Evolutionary conservation across 106 monocot genomes (phyloP).

Genomic region (Cymbidium sinense): DNA sequence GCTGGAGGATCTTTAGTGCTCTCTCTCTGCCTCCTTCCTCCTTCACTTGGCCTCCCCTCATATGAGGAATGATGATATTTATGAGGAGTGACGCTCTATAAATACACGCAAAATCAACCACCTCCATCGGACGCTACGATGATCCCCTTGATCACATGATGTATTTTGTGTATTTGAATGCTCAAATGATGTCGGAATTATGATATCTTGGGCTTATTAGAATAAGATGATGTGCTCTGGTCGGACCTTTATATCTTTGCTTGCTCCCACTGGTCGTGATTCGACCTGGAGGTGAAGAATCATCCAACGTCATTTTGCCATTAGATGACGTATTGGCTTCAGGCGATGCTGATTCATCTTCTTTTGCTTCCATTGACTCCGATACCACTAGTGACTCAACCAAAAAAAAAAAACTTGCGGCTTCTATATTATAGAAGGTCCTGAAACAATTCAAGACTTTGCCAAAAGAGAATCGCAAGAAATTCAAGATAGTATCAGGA

Average conservation of each 20-base stretch:
- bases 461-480: constrained; percentile 51
- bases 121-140: too few relatives aligned
- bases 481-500: constrained; percentile 92
- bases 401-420: constrained; percentile 38
- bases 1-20: too few relatives aligned
- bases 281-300: constrained; percentile 1
- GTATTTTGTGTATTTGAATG: too few relatives aligned
- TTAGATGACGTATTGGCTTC: constrained; percentile 19
- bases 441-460: constrained; percentile 27
- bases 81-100: too few relatives aligned
- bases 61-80: too few relatives aligned
- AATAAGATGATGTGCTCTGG: constrained; percentile 45
- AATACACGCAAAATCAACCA: too few relatives aligned
- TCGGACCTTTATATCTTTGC: constrained; percentile 23
- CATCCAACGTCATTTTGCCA: background rate
- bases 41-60: too few relatives aligned
- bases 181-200: too few relatives aligned
- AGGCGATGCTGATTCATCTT: constrained; percentile 15
- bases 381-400: too few relatives aligned
- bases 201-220: too few relatives aligned
- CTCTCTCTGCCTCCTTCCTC: too few relatives aligned
- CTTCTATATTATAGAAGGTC: constrained; percentile 73
- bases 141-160: too few relatives aligned
- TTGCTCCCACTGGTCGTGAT: background rate
- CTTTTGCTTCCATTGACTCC: constrained; percentile 13